Percentiles rank a stretch among this genome's conserved stretches.
phyloP scores from a whole-genome alignment of 2,329 filamentous ascomycete species.

The Aspergillus pseudonomiae region DNA sequence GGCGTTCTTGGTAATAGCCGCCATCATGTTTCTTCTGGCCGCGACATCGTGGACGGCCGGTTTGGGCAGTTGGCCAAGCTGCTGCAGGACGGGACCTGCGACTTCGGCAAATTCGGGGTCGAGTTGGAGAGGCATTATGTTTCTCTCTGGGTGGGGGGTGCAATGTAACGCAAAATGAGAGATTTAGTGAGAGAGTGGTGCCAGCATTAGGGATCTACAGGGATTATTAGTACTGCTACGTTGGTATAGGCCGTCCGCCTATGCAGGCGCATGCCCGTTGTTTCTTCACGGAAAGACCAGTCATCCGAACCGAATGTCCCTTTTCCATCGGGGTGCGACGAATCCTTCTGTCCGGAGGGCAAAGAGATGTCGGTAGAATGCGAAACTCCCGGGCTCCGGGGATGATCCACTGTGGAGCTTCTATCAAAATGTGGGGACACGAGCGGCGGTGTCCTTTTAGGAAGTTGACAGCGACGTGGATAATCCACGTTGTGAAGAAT shows the following conservation, averaged over 20 bases:
- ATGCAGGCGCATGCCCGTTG: background rate
- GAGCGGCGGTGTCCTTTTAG: background rate
- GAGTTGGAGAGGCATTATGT: constrained; percentile 18
- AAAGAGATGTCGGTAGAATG: too few species aligned
- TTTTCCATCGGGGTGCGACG: background rate
- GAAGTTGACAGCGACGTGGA: background rate
- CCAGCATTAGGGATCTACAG: background rate
- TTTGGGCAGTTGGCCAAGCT: constrained; percentile 7
- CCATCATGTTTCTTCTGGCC: background rate
- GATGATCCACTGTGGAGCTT: background rate
- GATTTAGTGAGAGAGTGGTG: background rate
- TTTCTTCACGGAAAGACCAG: background rate
- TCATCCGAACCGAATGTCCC: background rate
- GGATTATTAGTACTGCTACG: background rate
- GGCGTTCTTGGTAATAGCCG: background rate
- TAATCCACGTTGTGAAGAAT: background rate
- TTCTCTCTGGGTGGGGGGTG: too few species aligned
- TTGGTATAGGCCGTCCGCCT: background rate
- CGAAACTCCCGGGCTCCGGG: background rate
- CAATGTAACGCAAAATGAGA: background rate
- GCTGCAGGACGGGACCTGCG: constrained; percentile 13
- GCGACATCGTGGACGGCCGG: background rate
- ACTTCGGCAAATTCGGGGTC: constrained; percentile 16
- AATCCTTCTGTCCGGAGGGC: background rate
- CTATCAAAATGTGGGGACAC: background rate